Evolutionary conservation across 345 rosid species (phyloP), one percentile per base, ranked within the genome.

Genomic region (Laguncularia racemosa): DNA sequence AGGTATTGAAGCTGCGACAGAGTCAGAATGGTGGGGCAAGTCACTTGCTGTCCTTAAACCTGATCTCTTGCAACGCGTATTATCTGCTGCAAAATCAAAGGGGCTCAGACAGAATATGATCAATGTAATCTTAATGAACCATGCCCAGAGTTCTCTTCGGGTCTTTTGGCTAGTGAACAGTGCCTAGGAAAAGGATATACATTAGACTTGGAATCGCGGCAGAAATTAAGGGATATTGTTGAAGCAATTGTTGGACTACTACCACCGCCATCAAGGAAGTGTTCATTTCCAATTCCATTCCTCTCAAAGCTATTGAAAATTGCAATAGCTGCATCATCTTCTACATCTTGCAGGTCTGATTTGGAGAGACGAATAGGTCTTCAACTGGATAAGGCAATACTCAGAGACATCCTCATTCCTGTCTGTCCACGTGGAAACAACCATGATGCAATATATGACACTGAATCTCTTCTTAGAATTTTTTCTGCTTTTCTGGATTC

Each of bases 1-100:
- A 33, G 40, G 9, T 33, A 33, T 33, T 20, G 91, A 76, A 58
- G 83, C 84, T 9, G 91, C 85, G 61, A 80, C 85, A 56, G 85
- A 86, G 4, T 64, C 28, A n/a, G 82, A 85, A 45, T 89, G 95
- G 95, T 89, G 96, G 96, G 96, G 91, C n/a, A 84, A 82, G 65
- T 78, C 89, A 14, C 64, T 89, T 16, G 60, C 91, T 46, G 61
- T 78, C 56, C 72, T 89, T 17, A 84, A 68, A 61, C 95, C 82
- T 20, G 85, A 82, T 62, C 77, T 82, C 64, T 86, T 89, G 72
- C 89, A 86, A 49, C 71, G 89, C 43, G 96, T 89, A 55, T 53
- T 86, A 44, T 70, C 83, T 46, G 87, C 89, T 2, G 87, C 86
- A 2, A 89, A 81, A 58, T 84, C 89, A 2, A 86, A 84, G 76